These are phyloP conservation scores for Trichoderma koningiopsis DNA, from an alignment of 2,329 filamentous ascomycete genomes.

Conservation along the genomic window DNA sequence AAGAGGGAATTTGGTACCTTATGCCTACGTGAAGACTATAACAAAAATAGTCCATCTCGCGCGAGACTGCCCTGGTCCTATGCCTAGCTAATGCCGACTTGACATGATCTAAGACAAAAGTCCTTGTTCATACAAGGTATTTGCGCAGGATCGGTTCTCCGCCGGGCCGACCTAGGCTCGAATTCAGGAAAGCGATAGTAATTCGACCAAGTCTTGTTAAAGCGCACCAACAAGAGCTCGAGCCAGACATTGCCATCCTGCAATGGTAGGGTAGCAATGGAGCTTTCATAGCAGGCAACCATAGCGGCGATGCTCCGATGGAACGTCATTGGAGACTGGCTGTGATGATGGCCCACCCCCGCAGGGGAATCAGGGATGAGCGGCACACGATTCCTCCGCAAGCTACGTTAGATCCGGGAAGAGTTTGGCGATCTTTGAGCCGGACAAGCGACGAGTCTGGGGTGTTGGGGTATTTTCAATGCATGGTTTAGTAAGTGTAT, in stretches of 20 bases:
- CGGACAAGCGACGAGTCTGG: neutral
- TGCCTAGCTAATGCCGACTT: neutral
- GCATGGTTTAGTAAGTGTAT: neutral
- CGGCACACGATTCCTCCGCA: constrained; percentile 6
- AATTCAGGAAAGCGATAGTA: neutral
- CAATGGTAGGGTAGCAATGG: neutral
- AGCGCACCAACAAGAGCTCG: constrained; percentile 12
- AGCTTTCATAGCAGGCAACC: neutral
- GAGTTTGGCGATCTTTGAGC: constrained; percentile 11
- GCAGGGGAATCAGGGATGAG: neutral
- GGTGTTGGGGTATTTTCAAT: neutral
- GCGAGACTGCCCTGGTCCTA: neutral
- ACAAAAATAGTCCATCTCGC: neutral
- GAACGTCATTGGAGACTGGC: neutral
- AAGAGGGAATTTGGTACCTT: neutral
- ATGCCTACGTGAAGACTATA: neutral
- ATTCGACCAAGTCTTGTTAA: neutral
- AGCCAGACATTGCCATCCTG: neutral
- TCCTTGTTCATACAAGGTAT: neutral
- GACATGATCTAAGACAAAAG: neutral
- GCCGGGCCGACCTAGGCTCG: neutral
- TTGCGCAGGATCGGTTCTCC: neutral
- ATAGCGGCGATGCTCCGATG: neutral
- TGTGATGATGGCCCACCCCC: constrained; percentile 1
- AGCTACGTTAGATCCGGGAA: constrained; percentile 10